These are phyloP conservation scores for Incumbomyces delicatus DNA, from an alignment of 2,329 filamentous ascomycete genomes.

Conservation along the genomic window DNA sequence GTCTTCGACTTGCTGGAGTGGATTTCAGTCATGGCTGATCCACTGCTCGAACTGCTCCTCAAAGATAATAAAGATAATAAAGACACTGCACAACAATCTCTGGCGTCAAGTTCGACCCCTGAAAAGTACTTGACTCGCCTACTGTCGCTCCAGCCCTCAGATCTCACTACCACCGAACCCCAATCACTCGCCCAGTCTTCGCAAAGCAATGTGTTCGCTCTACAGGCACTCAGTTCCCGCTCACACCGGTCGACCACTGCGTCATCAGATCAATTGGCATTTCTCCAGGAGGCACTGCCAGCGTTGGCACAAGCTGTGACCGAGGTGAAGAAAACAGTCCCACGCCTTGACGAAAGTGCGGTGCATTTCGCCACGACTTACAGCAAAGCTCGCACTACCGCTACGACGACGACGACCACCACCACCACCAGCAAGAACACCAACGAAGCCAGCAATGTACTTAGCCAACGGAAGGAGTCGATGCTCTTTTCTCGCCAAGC, in stretches of 20 bases:
- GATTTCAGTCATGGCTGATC: conserved; percentile 49
- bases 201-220: conserved; percentile 68
- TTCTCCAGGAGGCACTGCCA: conserved; percentile 63
- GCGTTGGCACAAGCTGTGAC: conserved; percentile 54
- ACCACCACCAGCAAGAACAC: neutral
- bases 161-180: conserved; percentile 65
- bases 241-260: conserved; percentile 77
- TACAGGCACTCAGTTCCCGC: conserved; percentile 81
- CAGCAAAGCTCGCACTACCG: conserved; percentile 53
- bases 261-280: conserved; percentile 68
- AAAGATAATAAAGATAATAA: conserved; percentile 47
- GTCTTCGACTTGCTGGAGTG: no score
- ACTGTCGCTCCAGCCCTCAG: conserved; percentile 63
- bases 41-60: conserved; percentile 63
- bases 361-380: conserved; percentile 76
- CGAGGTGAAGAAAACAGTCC: conserved; percentile 62
- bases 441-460: conserved; percentile 49
- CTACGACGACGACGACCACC: no score
- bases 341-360: conserved; percentile 67
- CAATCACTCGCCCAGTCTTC: conserved; percentile 70
- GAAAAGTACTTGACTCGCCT: conserved; percentile 67
- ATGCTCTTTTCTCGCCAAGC: conserved; percentile 77
- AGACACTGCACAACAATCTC: conserved; percentile 35
- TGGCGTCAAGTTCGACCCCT: conserved; percentile 24
- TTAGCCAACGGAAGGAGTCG: conserved; percentile 66